Evolutionary conservation across 2,329 filamentous ascomycete species (phyloP).

Genomic region (Colletotrichum scovillei): DNA sequence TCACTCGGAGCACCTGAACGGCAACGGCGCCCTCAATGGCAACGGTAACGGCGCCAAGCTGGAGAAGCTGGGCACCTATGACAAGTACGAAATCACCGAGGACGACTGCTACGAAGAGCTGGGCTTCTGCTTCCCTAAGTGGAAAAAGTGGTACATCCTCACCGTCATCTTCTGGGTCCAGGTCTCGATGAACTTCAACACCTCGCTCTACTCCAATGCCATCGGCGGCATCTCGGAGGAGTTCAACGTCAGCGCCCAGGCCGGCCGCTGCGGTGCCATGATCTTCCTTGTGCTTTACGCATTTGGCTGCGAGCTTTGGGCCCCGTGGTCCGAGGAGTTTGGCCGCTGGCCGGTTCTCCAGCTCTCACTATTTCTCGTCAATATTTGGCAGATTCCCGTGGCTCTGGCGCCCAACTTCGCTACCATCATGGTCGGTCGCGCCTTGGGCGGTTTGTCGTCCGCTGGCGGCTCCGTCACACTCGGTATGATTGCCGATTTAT

Average conservation of each 20-base stretch:
- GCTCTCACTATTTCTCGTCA: conserved; percentile 78
- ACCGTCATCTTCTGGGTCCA: conserved; percentile 80
- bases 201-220: conserved; percentile 78
- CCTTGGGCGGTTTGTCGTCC: conserved; percentile 76
- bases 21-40: conserved; percentile 50
- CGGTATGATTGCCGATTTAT: conserved; percentile 81
- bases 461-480: conserved; percentile 80
- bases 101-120: conserved; percentile 74
- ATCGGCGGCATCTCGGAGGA: conserved; percentile 73
- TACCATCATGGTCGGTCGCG: conserved; percentile 76
- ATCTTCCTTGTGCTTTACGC: conserved; percentile 85
- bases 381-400: conserved; percentile 80
- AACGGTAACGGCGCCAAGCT: conserved; percentile 36
- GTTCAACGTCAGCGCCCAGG: conserved; percentile 75
- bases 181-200: conserved; percentile 84
- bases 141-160: conserved; percentile 79
- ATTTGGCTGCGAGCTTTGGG: conserved; percentile 90
- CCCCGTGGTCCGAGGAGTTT: conserved; percentile 87
- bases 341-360: conserved; percentile 83
- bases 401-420: conserved; percentile 79
- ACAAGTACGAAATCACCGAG: conserved; percentile 60
- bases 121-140: conserved; percentile 68
- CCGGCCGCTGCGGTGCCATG: conserved; percentile 78
- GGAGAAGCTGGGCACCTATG: conserved; percentile 51
- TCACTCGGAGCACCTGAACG: conserved; percentile 43